Base-by-base conservation (phyloP, 176 grass and related monocot genomes). In the Sorghum bicolor region DNA sequence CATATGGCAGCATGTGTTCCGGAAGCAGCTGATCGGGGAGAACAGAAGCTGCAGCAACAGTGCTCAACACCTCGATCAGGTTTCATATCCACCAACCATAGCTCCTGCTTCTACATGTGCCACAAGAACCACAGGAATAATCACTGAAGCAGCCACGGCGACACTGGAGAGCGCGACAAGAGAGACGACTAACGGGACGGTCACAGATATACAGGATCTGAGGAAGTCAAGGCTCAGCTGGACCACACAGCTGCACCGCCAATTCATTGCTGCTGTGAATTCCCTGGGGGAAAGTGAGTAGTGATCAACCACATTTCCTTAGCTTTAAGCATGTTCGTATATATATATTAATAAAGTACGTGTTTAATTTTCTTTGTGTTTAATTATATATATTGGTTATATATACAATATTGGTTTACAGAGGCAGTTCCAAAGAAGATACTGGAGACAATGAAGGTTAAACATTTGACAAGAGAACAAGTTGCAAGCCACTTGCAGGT, bases 401-500 rank as follows among this genome's bases (percentile, higher is more conserved):
- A 25, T 1, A 8, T 5, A n/a, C n/a, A n/a, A n/a, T n/a, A n/a
- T 72, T 78, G 19, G 44, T 39, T 78, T 43, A 16, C 62, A 88
- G 90, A 86, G 71, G 90, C 90, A 29, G 71, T 67, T 71, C 90
- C 86, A 71, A 88, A 85, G 48, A 92, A 86, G 64, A 82, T 88
- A 72, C n/a, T 86, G 40, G 82, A 85, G 20, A 67, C 62, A 29
- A 88, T 92, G 86, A 87, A 92, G 20, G 86, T 86, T 33, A 74
- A 88, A 72, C 75, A 88, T 82, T 84, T 91, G 81, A 91, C 76
- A 65, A 81, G 89, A 64, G 69, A 85, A 70, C 89, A 91, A 88
- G 85, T 91, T 16, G 75, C 89, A 28, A 91, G 80, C 25, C 89
- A 91, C 75, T 70, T 91, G 8, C 85, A 88, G 80, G 89, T 91